Percentiles rank a stretch among this genome's conserved stretches.
phyloP scores from a whole-genome alignment of 352 stramenopile genomes.

The Phytopythium montanum region DNA sequence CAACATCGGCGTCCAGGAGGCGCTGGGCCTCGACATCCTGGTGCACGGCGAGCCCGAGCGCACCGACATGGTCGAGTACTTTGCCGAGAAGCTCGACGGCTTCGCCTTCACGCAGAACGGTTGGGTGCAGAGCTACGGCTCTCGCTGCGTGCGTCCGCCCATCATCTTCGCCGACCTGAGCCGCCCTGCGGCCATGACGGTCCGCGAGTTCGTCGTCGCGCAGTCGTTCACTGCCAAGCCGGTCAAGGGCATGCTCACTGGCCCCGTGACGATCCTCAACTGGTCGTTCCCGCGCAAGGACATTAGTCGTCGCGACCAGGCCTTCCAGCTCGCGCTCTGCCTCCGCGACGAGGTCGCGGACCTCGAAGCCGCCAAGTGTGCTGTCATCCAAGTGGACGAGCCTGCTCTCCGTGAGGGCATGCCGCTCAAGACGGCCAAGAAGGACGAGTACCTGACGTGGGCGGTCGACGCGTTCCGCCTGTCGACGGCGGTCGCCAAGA shows the following conservation, averaged over 20 bases:
- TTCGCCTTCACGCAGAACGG: slow-evolving; percentile 92
- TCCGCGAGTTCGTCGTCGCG: slow-evolving; percentile 88
- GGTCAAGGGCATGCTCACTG: slow-evolving; percentile 94
- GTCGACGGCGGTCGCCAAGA: slow-evolving; percentile 79
- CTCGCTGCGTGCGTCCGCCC: slow-evolving; percentile 88
- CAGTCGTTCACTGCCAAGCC: slow-evolving; percentile 89
- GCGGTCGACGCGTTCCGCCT: slow-evolving; percentile 87
- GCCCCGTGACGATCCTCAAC: slow-evolving; percentile 94
- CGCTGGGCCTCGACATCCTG: slow-evolving; percentile 90
- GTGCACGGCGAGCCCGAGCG: slow-evolving; percentile 93
- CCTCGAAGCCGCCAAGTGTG: slow-evolving; percentile 86
- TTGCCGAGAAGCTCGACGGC: slow-evolving; percentile 91
- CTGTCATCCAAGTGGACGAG: slow-evolving; percentile 91
- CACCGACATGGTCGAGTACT: slow-evolving; percentile 96
- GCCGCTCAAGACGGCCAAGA: slow-evolving; percentile 82
- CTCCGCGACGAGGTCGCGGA: slow-evolving; percentile 90
- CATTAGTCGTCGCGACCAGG: slow-evolving; percentile 86
- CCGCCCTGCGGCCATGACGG: slow-evolving; percentile 85
- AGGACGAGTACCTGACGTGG: slow-evolving; percentile 81
- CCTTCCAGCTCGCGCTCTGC: slow-evolving; percentile 88
- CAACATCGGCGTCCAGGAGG: slow-evolving; percentile 91
- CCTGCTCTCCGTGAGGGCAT: slow-evolving; percentile 91
- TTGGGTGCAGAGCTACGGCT: slow-evolving; percentile 94
- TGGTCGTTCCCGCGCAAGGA: slow-evolving; percentile 93
- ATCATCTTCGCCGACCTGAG: slow-evolving; percentile 90